Percentiles rank a stretch among this genome's conserved stretches.
Conservation (phyloP, 352 stramenopile species). For the Phytophthora podocarpi region DNA sequence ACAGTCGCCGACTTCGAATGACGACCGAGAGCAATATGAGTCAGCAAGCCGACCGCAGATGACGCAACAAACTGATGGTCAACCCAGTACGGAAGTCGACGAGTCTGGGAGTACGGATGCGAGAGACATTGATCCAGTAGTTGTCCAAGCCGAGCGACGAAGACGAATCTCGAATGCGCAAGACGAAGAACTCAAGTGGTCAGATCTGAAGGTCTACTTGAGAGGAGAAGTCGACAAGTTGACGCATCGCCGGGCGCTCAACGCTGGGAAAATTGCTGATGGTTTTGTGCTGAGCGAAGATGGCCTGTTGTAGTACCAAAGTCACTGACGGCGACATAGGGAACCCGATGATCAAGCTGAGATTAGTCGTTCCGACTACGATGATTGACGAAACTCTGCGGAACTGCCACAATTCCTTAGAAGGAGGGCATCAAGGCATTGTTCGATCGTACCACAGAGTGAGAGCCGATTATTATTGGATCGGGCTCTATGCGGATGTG, state of each 20-base stretch:
- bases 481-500: conserved; percentile 3
- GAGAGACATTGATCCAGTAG: neutral
- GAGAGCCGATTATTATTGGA: conserved; percentile 8
- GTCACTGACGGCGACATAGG: neutral
- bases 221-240: neutral
- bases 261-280: neutral
- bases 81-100: no score
- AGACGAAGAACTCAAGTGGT: conserved; percentile 9
- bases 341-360: neutral
- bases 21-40: no score
- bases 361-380: conserved; percentile 3
- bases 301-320: neutral
- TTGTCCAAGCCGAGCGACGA: conserved; percentile 1
- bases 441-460: conserved; percentile 1
- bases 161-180: neutral
- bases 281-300: conserved; percentile 4
- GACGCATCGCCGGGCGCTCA: no score
- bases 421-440: neutral
- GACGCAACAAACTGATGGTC: no score
- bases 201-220: neutral
- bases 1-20: no score
- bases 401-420: conserved; percentile 3
- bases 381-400: conserved; percentile 7
- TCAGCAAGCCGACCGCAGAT: no score
- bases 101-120: no score